Evolutionary conservation across 2,329 filamentous ascomycete genomes (phyloP).

Genomic region (Fusarium cicatricum): DNA sequence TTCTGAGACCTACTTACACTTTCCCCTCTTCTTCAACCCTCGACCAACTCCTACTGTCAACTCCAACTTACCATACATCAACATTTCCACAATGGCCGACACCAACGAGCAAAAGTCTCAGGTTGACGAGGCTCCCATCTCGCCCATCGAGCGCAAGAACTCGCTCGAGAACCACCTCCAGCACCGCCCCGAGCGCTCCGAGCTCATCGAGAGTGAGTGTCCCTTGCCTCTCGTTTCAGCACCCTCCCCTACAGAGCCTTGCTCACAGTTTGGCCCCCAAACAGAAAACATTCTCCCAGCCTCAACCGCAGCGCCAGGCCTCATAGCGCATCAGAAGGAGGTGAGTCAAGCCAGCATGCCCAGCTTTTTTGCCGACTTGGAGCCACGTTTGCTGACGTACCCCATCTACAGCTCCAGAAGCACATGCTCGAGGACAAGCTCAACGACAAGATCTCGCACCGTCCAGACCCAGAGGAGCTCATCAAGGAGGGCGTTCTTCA

Average conservation of each 20-base stretch:
- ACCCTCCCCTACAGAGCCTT: conserved; percentile 41
- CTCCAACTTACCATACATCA: background rate
- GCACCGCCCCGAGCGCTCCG: conserved; percentile 76
- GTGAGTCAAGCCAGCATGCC: conserved; percentile 45
- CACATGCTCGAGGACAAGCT: conserved; percentile 88
- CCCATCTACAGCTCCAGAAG: conserved; percentile 68
- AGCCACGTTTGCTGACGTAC: conserved; percentile 19
- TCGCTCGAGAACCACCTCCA: conserved; percentile 77
- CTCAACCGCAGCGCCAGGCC: conserved; percentile 77
- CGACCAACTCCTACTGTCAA: conserved; percentile 8
- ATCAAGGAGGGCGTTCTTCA: conserved; percentile 82
- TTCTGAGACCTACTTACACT: conserved; percentile 19
- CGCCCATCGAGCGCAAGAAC: conserved; percentile 66
- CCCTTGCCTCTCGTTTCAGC: conserved; percentile 25
- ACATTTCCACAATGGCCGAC: conserved; percentile 41
- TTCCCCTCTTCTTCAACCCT: conserved; percentile 6
- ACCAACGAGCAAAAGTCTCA: conserved; percentile 33
- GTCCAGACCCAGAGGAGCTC: conserved; percentile 79
- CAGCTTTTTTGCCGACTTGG: background rate
- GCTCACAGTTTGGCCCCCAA: conserved; percentile 32
- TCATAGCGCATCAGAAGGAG: conserved; percentile 83
- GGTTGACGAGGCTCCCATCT: conserved; percentile 63
- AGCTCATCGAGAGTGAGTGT: conserved; percentile 78
- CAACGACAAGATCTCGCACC: conserved; percentile 84
- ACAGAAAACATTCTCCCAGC: conserved; percentile 87